Evolutionary conservation across 2,329 filamentous ascomycete species (phyloP), one percentile per base, ranked within the genome.

Genomic region (Ceratocystis variospora): DNA sequence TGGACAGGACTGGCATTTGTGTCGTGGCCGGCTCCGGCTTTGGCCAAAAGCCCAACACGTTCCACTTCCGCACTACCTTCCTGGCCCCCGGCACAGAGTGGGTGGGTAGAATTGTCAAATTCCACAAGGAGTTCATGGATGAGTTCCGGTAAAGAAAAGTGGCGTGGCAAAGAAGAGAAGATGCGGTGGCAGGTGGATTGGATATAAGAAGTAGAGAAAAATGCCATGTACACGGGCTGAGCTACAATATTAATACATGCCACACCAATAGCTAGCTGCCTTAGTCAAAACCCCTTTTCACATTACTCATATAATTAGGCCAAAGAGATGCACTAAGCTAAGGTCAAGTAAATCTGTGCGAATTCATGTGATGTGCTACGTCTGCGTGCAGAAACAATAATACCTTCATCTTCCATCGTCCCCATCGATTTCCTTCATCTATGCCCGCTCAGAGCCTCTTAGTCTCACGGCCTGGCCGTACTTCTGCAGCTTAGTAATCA

Each of bases 401-500:
- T 63, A 25, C 25, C 45, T 28, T 65, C 50, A 31, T 57, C 50
- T 57, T 10, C 15, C 53, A 17, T 3, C 57, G 3, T 44, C 6
- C 10, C 22, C 41, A 61, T 17, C 31, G 53, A 15, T 5, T 50
- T 31, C 37, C 12, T 45, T 25, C n/a, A 33, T 70, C 72, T 81
- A 96, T 72, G 90, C 90, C 72, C 94, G 85, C 81, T 99, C 94
- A 74, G 93, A 97, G 50, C 94, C 94, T 72, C 94, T 85, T 77
- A 99, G 81, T 73, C 94, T 85, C 70, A 99, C 94, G 1, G 94
- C 89, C 78, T 99, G 94, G 57, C 94, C 94, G 76, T 99, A 99
- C 82, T 99, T 99, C 79, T 99, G 94, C 71, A 99, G 81, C 82
- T 99, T 99, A 67, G 94, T 99, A 75, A 99, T 97, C 69, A 99